Evolutionary conservation across 2,329 filamentous ascomycete species (phyloP).

Genomic region (Fusarium tricinctum): DNA sequence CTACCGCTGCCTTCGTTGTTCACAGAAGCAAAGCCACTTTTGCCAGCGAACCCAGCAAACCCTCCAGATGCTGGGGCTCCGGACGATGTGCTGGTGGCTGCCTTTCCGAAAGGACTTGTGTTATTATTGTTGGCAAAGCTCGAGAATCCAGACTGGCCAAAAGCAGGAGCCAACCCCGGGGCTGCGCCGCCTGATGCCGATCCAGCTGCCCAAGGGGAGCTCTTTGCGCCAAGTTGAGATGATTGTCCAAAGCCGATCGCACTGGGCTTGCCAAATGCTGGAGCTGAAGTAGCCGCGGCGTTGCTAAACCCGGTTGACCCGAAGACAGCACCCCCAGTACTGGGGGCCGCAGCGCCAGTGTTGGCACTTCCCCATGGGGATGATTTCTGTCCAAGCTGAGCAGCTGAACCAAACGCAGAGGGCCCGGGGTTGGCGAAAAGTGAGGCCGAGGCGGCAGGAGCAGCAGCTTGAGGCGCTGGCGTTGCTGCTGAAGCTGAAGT

Average conservation of each 20-base stretch:
- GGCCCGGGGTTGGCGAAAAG: slow-evolving; percentile 50
- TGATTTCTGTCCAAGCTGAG: slow-evolving; percentile 63
- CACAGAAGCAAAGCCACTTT: slow-evolving; percentile 69
- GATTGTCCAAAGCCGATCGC: slow-evolving; percentile 68
- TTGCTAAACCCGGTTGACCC: slow-evolving; percentile 62
- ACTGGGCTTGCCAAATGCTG: slow-evolving; percentile 65
- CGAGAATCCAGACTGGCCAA: slow-evolving; percentile 68
- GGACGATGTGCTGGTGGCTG: slow-evolving; percentile 48
- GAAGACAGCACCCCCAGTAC: slow-evolving; percentile 57
- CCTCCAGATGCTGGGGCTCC: slow-evolving; percentile 58
- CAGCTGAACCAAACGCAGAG: slow-evolving; percentile 60
- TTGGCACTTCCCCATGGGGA: slow-evolving; percentile 65
- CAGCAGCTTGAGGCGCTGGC: slow-evolving; percentile 47
- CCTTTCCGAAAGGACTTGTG: slow-evolving; percentile 57
- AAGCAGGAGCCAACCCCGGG: slow-evolving; percentile 57
- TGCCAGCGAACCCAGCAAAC: slow-evolving; percentile 68
- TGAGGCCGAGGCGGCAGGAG: slow-evolving; percentile 52
- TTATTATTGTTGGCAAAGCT: slow-evolving; percentile 55
- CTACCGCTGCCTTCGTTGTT: slow-evolving; percentile 54
- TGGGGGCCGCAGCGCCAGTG: slow-evolving; percentile 51
- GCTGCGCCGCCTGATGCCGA: slow-evolving; percentile 41
- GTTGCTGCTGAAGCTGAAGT: slow-evolving; percentile 51
- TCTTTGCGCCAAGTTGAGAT: slow-evolving; percentile 61
- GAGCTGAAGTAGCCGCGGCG: slow-evolving; percentile 54
- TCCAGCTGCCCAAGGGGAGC: slow-evolving; percentile 69